These are phyloP conservation scores for Bisporella sp. DNA, from an alignment of 2,329 filamentous ascomycete genomes.

Conservation along the genomic window DNA sequence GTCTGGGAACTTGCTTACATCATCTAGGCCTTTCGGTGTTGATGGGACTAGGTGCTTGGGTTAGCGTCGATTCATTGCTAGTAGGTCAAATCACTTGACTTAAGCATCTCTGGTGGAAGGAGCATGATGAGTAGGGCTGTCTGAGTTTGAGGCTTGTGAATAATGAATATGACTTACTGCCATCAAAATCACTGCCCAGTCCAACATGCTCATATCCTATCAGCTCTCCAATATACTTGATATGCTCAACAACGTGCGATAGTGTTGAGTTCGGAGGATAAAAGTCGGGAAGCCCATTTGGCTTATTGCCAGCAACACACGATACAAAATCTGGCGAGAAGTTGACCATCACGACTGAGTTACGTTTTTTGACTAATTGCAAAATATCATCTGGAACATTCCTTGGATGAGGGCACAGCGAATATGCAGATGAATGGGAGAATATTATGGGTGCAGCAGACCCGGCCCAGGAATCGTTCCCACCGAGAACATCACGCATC, in stretches of 20 bases:
- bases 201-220: slow-evolving; percentile 88
- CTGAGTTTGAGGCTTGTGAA: background rate
- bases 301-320: slow-evolving; percentile 48
- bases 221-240: slow-evolving; percentile 71
- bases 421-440: slow-evolving; percentile 77
- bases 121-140: too few species aligned
- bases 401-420: slow-evolving; percentile 77
- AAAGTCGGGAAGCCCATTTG: slow-evolving; percentile 60
- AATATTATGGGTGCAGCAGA: slow-evolving; percentile 81
- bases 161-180: slow-evolving; percentile 30
- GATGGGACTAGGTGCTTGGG: slow-evolving; percentile 29
- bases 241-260: slow-evolving; percentile 70
- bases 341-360: slow-evolving; percentile 85
- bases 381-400: slow-evolving; percentile 87
- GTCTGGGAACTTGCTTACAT: slow-evolving; percentile 77
- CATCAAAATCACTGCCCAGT: slow-evolving; percentile 86
- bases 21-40: slow-evolving; percentile 69
- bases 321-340: slow-evolving; percentile 79
- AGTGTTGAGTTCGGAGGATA: slow-evolving; percentile 66
- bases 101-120: too few species aligned
- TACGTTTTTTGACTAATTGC: slow-evolving; percentile 62
- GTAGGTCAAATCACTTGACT: too few species aligned
- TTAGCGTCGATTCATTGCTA: too few species aligned
- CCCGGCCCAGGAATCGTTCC: slow-evolving; percentile 54
- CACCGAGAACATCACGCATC: slow-evolving; percentile 75